Evolutionary conservation across 306 rosid genomes (phyloP).

Genomic region (Citrullus mucosospermus): DNA sequence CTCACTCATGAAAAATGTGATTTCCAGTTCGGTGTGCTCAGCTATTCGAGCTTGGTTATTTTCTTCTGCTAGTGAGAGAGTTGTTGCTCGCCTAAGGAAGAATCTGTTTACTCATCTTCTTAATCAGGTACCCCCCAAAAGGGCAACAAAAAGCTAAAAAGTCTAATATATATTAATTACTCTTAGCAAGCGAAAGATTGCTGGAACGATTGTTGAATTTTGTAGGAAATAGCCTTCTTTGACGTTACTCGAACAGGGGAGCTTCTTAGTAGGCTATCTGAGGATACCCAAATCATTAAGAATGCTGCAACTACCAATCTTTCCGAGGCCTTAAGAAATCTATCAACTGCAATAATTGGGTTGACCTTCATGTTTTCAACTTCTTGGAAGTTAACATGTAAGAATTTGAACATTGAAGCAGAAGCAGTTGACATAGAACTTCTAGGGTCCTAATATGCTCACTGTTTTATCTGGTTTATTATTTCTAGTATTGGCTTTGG

Average conservation of each 20-base stretch:
- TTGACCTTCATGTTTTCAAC: conserved; percentile 62
- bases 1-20: neutral
- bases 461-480: conserved; percentile 1
- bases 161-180: neutral
- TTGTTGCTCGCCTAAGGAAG: conserved; percentile 66
- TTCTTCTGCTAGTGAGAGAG: conserved; percentile 72
- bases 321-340: conserved; percentile 62
- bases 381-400: conserved; percentile 71
- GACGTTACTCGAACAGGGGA: conserved; percentile 80
- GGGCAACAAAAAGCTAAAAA: neutral
- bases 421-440: neutral
- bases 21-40: conserved; percentile 60
- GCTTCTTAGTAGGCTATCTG: conserved; percentile 75
- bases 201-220: conserved; percentile 5
- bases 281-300: conserved; percentile 77
- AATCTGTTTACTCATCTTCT: conserved; percentile 58
- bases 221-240: conserved; percentile 79
- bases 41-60: conserved; percentile 77
- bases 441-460: neutral
- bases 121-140: conserved; percentile 30
- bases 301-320: conserved; percentile 87
- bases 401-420: conserved; percentile 19
- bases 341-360: conserved; percentile 59
- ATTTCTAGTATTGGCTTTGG: conserved; percentile 54
- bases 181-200: neutral